Base-by-base conservation (phyloP, 805 yeast species). In the Pichia heedii region DNA sequence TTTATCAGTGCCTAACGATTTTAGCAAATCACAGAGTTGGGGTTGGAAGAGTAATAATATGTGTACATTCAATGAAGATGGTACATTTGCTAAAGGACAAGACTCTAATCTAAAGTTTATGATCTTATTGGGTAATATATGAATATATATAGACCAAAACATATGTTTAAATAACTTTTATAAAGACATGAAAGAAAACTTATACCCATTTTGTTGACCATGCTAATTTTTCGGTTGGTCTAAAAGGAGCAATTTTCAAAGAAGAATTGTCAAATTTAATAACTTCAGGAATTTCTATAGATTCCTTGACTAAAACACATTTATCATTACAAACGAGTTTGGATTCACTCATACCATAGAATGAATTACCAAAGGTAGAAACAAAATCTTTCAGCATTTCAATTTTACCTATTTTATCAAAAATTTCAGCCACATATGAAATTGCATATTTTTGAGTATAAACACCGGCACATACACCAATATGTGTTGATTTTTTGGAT, bases 381-480 rank as follows among this genome's bases (percentile, higher is more conserved):
- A 86, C 96, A 61, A 93, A 93, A 27, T 67, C 75, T 54, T 74
- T 78, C 52, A 93, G 69, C 45, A 74, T 75, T 36, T 81, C 81
- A 36, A 93, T 65, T 48, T 78, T 74, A 13, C 74, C 79, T 18
- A 65, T 71, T 42, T 70, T 62, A 22, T 84, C 95, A 56, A 94
- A 93, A 1, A 84, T 76, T 61, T 89, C 83, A 3, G 97, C 97
- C 22, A 93, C 66, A 51, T 90, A 93, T 9, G 88, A 70, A 18
- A 93, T 63, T 2, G 84, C 95, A 53, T 76, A 76, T 20, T 85
- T 74, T 62, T 93, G 98, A 2, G 97, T 85, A 65, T 76, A 93
- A 9, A 93, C 96, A 57, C 99, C 99, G n/a, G 99, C 99, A 56
- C 97, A 87, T 16, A 90, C 97, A 20, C 89, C 90, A 32, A 70